These are phyloP conservation scores for Talaromyces adpressus DNA, from an alignment of 495 filamentous ascomycete species.

Conservation along the genomic window DNA sequence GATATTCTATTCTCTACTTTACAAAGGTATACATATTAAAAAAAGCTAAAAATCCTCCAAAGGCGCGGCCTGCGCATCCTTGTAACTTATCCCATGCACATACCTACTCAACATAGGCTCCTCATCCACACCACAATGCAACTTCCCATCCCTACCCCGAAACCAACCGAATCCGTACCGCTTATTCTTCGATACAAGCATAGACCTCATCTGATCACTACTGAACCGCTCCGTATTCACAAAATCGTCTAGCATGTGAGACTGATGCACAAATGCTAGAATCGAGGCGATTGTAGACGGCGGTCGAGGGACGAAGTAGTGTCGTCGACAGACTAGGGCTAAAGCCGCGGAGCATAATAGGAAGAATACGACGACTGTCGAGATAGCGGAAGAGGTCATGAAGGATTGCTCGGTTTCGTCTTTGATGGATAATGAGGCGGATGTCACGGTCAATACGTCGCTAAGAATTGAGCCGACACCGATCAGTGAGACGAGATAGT, in stretches of 20 bases:
- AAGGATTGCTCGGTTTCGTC: conserved; percentile 57
- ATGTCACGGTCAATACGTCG: conserved; percentile 61
- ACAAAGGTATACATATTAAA: neutral
- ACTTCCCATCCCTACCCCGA: conserved; percentile 53
- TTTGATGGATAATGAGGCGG: conserved; percentile 47
- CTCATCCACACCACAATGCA: conserved; percentile 64
- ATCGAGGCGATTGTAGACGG: conserved; percentile 66
- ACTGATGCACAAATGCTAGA: conserved; percentile 66
- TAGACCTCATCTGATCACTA: conserved; percentile 46
- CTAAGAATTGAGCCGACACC: conserved; percentile 55
- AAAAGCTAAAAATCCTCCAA: conserved; percentile 8
- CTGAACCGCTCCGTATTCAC: conserved; percentile 55
- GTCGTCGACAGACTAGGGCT: conserved; percentile 48
- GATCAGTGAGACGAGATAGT: conserved; percentile 56
- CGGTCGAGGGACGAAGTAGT: conserved; percentile 63
- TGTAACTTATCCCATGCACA: conserved; percentile 42
- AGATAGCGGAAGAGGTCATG: conserved; percentile 49
- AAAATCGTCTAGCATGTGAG: conserved; percentile 67
- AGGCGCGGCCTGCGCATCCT: conserved; percentile 12
- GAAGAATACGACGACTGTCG: conserved; percentile 50
- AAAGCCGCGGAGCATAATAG: conserved; percentile 43
- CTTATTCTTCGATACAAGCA: conserved; percentile 47
- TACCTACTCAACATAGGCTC: conserved; percentile 57
- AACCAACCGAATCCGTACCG: conserved; percentile 71
- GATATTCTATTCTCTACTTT: neutral